Evolutionary conservation across 2,329 filamentous ascomycete species (phyloP).

Genomic region (Xylariaceae sp.): DNA sequence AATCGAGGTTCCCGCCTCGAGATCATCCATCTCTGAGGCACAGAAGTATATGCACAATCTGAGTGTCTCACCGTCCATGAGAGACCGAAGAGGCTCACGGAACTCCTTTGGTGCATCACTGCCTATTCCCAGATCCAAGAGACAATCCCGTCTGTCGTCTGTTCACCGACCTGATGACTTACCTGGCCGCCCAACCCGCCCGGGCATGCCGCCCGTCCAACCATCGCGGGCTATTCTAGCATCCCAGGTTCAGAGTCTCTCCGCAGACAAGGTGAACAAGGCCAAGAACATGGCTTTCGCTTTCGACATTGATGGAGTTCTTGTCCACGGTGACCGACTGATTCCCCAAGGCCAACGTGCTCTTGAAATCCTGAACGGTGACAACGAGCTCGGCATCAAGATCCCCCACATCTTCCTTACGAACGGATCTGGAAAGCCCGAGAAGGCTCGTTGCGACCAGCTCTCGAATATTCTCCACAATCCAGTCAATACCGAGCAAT

Average conservation of each 20-base stretch:
- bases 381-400: conserved; percentile 78
- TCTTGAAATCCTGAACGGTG: conserved; percentile 72
- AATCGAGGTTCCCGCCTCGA: conserved; percentile 70
- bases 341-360: conserved; percentile 69
- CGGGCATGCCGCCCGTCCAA: conserved; percentile 61
- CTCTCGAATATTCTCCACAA: conserved; percentile 67
- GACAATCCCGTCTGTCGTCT: conserved; percentile 68
- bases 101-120: conserved; percentile 77
- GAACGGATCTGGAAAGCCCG: conserved; percentile 74
- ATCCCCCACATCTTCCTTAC: conserved; percentile 76
- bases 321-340: conserved; percentile 71
- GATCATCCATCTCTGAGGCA: conserved; percentile 69
- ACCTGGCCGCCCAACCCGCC: conserved; percentile 50
- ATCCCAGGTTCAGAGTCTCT: conserved; percentile 70
- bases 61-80: conserved; percentile 68
- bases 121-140: conserved; percentile 72
- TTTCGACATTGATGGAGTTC: conserved; percentile 78
- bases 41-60: conserved; percentile 73
- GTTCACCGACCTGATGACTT: conserved; percentile 50
- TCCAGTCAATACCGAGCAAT: conserved; percentile 70
- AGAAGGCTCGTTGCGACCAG: conserved; percentile 66
- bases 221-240: conserved; percentile 69
- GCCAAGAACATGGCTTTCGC: conserved; percentile 83
- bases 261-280: conserved; percentile 64
- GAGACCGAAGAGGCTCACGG: conserved; percentile 67